A percentile compares a stretch with the other conserved stretches of the same genome.
Evolutionary conservation across 2,329 filamentous ascomycete genomes (phyloP).

Genomic region (Apiospora kogelbergensis): DNA sequence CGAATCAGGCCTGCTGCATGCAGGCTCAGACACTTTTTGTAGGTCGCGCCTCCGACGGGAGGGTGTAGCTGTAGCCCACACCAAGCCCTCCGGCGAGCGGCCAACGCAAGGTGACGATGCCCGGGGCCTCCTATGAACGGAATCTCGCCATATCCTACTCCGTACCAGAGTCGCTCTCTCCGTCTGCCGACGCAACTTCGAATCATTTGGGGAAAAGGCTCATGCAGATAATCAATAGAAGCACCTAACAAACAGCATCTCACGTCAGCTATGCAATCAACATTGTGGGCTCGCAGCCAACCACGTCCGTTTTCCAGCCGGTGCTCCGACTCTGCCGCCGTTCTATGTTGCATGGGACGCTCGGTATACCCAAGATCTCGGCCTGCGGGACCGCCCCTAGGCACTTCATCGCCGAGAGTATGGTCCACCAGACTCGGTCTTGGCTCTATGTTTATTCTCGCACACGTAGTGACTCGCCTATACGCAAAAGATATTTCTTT

Average conservation of each 20-base stretch:
- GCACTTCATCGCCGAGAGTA: neutral
- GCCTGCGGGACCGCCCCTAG: neutral
- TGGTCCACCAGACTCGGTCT: neutral
- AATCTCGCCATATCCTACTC: neutral
- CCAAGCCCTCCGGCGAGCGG: neutral
- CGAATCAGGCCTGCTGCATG: neutral
- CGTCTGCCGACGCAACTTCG: neutral
- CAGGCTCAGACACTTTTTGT: neutral
- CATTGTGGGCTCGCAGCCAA: neutral
- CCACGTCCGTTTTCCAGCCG: neutral
- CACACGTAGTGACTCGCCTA: neutral
- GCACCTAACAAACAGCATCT: neutral
- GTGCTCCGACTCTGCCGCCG: neutral
- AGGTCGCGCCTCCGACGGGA: neutral
- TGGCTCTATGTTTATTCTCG: neutral
- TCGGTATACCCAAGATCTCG: constrained; percentile 2
- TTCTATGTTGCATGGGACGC: neutral
- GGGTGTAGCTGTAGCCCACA: neutral
- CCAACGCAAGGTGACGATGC: neutral
- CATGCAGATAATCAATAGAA: constrained; percentile 1
- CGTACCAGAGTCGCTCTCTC: neutral
- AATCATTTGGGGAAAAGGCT: neutral
- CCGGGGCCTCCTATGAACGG: neutral
- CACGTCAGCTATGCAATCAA: neutral
- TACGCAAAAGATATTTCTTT: neutral